A percentile compares a stretch with the other conserved stretches of the same genome.
These are phyloP conservation scores for Caryocar brasiliense DNA, from an alignment of 441 rosid genomes.

Conservation along the genomic window DNA sequence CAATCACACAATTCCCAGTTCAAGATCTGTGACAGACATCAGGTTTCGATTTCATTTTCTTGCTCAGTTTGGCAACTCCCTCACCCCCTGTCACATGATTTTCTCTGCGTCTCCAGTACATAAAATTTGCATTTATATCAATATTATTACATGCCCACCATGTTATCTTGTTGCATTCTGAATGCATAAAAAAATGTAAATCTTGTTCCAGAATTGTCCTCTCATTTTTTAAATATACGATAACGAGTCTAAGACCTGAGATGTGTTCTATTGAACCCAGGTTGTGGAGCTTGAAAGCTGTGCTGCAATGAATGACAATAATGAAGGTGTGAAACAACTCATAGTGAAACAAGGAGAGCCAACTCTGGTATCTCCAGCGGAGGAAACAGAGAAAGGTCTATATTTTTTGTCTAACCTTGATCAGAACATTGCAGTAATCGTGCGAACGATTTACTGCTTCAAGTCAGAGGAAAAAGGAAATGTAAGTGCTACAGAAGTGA, in stretches of 20 bases:
- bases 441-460: conserved; percentile 70
- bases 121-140: background rate
- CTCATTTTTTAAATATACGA: too few relatives aligned
- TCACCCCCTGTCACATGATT: conserved; percentile 27
- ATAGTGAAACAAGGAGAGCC: conserved; percentile 50
- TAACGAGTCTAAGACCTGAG: too few relatives aligned
- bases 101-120: conserved; percentile 8
- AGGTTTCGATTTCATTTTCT: background rate
- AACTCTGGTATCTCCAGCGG: conserved; percentile 53
- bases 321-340: conserved; percentile 29
- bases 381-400: conserved; percentile 58
- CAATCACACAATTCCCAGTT: background rate
- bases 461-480: conserved; percentile 58
- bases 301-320: conserved; percentile 27
- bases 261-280: conserved; percentile 23
- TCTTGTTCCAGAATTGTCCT: too few relatives aligned
- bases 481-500: conserved; percentile 44
- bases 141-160: background rate
- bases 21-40: background rate
- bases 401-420: conserved; percentile 79
- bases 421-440: conserved; percentile 65
- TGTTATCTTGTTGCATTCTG: background rate
- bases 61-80: background rate
- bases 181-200: too few relatives aligned
- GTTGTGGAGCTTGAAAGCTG: conserved; percentile 32